Conservation (phyloP, 108 stramenopile species). For the Cyclotella kingstonii region DNA sequence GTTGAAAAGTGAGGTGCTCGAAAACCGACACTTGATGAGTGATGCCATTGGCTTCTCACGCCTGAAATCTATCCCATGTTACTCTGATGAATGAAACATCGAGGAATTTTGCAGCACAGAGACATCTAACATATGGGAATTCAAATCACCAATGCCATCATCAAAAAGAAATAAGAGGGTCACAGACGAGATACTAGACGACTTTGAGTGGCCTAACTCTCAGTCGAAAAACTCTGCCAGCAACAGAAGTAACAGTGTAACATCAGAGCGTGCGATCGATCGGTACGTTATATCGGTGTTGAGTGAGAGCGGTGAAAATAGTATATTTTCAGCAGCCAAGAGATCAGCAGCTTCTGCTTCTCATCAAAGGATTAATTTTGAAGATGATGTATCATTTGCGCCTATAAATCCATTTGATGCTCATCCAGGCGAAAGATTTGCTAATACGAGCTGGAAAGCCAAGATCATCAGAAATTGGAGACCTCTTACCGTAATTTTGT, state of each 20-base stretch:
- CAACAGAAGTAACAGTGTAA: slow-evolving; percentile 7
- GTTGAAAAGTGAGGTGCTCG: too few relatives aligned
- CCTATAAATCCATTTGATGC: slow-evolving; percentile 38
- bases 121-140: neutral
- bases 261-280: slow-evolving; percentile 34
- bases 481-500: slow-evolving; percentile 16
- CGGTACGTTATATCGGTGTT: slow-evolving; percentile 37
- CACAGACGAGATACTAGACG: slow-evolving; percentile 20
- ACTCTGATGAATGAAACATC: neutral
- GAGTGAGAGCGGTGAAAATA: slow-evolving; percentile 14
- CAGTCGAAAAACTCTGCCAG: slow-evolving; percentile 8
- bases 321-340: slow-evolving; percentile 12
- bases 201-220: slow-evolving; percentile 13
- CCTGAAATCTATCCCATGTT: too few relatives aligned
- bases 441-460: neutral
- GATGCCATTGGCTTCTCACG: too few relatives aligned
- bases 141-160: slow-evolving; percentile 9
- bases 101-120: neutral
- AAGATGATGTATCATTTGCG: slow-evolving; percentile 34
- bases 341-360: slow-evolving; percentile 1
- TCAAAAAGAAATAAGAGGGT: slow-evolving; percentile 12
- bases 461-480: slow-evolving; percentile 26
- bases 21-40: too few relatives aligned
- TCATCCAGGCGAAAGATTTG: neutral
- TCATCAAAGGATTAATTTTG: neutral